Conservation (phyloP, 768 basidiomycete genomes). For the Tulasnella sp. region DNA sequence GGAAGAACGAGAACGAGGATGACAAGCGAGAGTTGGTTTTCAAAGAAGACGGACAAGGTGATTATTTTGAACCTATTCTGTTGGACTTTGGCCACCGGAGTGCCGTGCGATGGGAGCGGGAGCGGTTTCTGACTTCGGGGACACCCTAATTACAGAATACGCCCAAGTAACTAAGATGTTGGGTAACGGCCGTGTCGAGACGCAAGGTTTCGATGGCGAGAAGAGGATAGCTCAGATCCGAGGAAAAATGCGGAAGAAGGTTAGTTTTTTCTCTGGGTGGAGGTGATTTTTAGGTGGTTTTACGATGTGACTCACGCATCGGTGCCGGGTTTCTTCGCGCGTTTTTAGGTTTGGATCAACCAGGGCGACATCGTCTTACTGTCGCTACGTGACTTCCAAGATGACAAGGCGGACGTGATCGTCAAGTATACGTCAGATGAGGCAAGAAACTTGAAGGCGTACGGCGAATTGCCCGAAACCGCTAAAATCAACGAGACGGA, state of each 20-base stretch:
- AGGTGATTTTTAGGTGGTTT: background rate
- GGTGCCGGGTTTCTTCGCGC: background rate
- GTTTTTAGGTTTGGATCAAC: conserved; percentile 89
- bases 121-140: background rate
- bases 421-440: conserved; percentile 98
- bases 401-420: conserved; percentile 98
- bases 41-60: conserved; percentile 89
- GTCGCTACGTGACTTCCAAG: conserved; percentile 96
- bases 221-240: conserved; percentile 96
- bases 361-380: conserved; percentile 94
- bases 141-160: conserved; percentile 54
- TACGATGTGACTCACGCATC: background rate
- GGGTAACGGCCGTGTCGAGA: conserved; percentile 94
- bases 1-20: conserved; percentile 99
- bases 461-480: conserved; percentile 93
- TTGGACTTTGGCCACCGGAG: background rate
- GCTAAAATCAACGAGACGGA: conserved; percentile 98
- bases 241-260: conserved; percentile 99
- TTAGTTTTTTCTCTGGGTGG: conserved; percentile 31
- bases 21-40: conserved; percentile 98
- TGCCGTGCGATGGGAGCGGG: background rate
- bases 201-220: conserved; percentile 96
- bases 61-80: conserved; percentile 20
- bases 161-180: conserved; percentile 98
- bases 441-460: conserved; percentile 63